Conservation (phyloP, 2,329 filamentous ascomycete genomes). For the Lasiodiplodia sp. region DNA sequence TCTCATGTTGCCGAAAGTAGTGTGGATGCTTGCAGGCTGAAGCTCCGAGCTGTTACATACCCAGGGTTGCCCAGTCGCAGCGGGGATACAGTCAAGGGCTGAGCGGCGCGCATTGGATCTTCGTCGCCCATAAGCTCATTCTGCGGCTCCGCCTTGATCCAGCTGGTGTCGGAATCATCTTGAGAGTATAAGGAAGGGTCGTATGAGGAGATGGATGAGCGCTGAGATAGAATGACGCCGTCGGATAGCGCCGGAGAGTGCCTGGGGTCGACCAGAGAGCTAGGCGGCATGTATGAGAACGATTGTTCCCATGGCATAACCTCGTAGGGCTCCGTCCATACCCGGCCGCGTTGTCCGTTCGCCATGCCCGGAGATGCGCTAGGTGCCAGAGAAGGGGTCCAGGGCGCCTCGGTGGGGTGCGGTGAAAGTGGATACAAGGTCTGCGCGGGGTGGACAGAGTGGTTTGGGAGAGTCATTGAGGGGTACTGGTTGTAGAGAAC, state of each 20-base stretch:
- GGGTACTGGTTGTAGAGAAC: slow-evolving; percentile 42
- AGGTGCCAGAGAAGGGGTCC: slow-evolving; percentile 39
- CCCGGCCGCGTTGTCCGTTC: slow-evolving; percentile 31
- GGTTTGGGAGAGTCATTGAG: slow-evolving; percentile 33
- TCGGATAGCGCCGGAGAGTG: slow-evolving; percentile 29
- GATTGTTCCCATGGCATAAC: slow-evolving; percentile 12
- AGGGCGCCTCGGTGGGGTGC: slow-evolving; percentile 43
- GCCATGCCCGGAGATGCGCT: slow-evolving; percentile 40
- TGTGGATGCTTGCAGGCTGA: neutral
- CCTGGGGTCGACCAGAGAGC: neutral
- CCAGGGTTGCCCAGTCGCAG: slow-evolving; percentile 38
- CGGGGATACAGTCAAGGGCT: slow-evolving; percentile 43
- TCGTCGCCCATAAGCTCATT: slow-evolving; percentile 40
- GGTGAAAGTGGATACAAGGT: slow-evolving; percentile 45
- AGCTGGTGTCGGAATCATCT: slow-evolving; percentile 40
- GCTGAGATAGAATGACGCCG: slow-evolving; percentile 37
- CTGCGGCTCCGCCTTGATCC: slow-evolving; percentile 40
- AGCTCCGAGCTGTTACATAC: slow-evolving; percentile 3
- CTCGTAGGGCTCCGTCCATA: slow-evolving; percentile 18
- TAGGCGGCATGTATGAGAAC: slow-evolving; percentile 11
- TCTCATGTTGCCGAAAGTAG: neutral
- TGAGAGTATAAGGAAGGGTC: slow-evolving; percentile 46
- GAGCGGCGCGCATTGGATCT: slow-evolving; percentile 32
- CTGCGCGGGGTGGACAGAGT: slow-evolving; percentile 26
- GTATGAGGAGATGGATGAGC: slow-evolving; percentile 43